Base-by-base conservation (phyloP, 805 yeast species). In the Metschnikowia vanudenii region DNA sequence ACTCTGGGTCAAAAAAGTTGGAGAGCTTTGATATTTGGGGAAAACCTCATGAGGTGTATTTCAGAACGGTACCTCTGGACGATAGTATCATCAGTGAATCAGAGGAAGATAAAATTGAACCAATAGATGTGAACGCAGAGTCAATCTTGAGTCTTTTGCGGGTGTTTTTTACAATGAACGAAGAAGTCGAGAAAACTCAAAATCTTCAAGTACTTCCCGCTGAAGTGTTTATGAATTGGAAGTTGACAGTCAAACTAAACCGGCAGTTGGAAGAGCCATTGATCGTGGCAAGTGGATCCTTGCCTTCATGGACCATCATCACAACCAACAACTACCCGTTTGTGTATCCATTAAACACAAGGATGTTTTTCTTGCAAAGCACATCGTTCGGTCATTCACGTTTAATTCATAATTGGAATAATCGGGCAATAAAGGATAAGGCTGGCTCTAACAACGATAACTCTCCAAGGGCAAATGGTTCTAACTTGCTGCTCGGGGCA, bases 341-440 rank as follows among this genome's bases (percentile, higher is more conserved):
- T 56, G 59, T 92, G 37, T 88, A 88, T 59, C 96, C 98, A 0
- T 68, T 92, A 37, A 94, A 84, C 41, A 80, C 94, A 0, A 75
- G 97, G 48, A 73, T 86, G 36, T 78, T 82, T 52, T 89, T 88
- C 57, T 65, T 92, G 45, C 92, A 87, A 54, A 82, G 91, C 7
- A 88, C 97, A 0, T 90, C 97, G 0, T 91, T 87, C 69, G 98
- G 98, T 0, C 85, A 88, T 60, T 85, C 95, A 1, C 74, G 97
- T 46, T 68, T 88, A 39, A 84, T 92, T 46, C 85, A 84, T 49
- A 74, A 81, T 37, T 89, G 96, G 96, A 85, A 81, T 55, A 59
- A 68, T 4, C 47, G 50, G 8, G 47, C 48, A 12, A 29, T 39
- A 5, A 43, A 45, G 22, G 50, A 43, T 9, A 42, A 64, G 43